Percentiles rank a stretch among this genome's conserved stretches.
phyloP scores from a whole-genome alignment of 495 filamentous ascomycete species.

The Bathelium albidoporum region DNA sequence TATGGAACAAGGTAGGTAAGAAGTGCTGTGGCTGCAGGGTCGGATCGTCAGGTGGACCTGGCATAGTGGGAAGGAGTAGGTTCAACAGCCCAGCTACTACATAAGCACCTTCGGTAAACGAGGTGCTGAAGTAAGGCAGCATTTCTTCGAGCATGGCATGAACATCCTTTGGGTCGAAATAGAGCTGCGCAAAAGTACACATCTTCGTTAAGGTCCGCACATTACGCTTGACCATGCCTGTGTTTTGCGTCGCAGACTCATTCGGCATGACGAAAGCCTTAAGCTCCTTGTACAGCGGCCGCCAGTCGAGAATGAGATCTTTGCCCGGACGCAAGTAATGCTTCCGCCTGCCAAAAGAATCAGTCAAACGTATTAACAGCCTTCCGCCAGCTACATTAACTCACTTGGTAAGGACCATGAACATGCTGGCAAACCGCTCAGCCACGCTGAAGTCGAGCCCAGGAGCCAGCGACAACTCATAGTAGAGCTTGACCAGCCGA shows the following conservation, averaged over 20 bases:
- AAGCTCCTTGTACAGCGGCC: conserved; percentile 79
- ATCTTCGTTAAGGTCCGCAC: conserved; percentile 73
- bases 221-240: conserved; percentile 55
- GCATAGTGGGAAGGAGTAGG: conserved; percentile 74
- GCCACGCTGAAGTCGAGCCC: conserved; percentile 72
- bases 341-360: conserved; percentile 60
- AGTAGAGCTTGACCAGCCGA: conserved; percentile 82
- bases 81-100: conserved; percentile 80
- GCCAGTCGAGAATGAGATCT: conserved; percentile 88
- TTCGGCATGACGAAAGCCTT: conserved; percentile 79
- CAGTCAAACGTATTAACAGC: conserved; percentile 18
- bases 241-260: conserved; percentile 58
- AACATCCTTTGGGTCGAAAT: conserved; percentile 81
- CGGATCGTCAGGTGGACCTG: conserved; percentile 57
- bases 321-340: conserved; percentile 85
- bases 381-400: conserved; percentile 19
- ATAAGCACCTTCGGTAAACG: conserved; percentile 78
- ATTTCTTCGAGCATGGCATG: conserved; percentile 87
- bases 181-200: conserved; percentile 77
- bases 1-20: conserved; percentile 84
- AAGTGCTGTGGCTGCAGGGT: conserved; percentile 73
- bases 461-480: conserved; percentile 83
- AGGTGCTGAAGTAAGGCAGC: conserved; percentile 89
- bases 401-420: conserved; percentile 85
- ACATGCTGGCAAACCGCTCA: conserved; percentile 94